Evolutionary conservation across 148 eudicot species (phyloP), one percentile per base, ranked within the genome.

Genomic region (Arbutus unedo): DNA sequence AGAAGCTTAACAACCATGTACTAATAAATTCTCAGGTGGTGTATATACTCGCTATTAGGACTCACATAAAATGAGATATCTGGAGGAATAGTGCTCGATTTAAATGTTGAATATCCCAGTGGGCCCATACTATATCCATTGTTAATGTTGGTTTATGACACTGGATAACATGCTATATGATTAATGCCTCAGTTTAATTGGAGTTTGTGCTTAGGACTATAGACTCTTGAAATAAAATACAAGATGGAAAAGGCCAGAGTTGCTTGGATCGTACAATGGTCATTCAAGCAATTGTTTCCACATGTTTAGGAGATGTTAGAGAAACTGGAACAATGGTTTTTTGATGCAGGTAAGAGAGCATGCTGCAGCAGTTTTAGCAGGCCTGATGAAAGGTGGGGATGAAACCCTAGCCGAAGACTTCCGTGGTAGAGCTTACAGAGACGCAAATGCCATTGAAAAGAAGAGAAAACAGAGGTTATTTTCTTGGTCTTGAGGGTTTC

Each of bases 311-410:
- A 38, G n/a, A 64, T 31, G 1, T 60, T 25, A 15, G 53, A 60
- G 43, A 71, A 48, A 82, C 57, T 55, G 31, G 76, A 43, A 77
- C 43, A 41, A 60, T 73, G 45, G 51, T 10, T 82, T 74, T 74
- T 87, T 54, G 31, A 60, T 84, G 68, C 92, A 97, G 99, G 99
- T 97, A 78, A 95, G 99, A 85, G 98, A 97, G 90, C 99, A 97
- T 85, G 96, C 99, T 48, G 99, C 99, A 54, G 98, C 97, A 56
- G 98, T 97, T 81, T 88, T 97, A 82, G 99, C 99, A 48, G 96
- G 99, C 85, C 84, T 97, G 79, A 97, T 93, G 98, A 97, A 97
- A 87, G 92, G 99, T 38, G 97, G 93, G 53, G 93, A 93, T 85
- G 93, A 89, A 81, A 84, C 64, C 60, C 84, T 94, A 78, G 90